Base-by-base conservation (phyloP, 139 green algal genomes). In the Chlorella sp. region DNA sequence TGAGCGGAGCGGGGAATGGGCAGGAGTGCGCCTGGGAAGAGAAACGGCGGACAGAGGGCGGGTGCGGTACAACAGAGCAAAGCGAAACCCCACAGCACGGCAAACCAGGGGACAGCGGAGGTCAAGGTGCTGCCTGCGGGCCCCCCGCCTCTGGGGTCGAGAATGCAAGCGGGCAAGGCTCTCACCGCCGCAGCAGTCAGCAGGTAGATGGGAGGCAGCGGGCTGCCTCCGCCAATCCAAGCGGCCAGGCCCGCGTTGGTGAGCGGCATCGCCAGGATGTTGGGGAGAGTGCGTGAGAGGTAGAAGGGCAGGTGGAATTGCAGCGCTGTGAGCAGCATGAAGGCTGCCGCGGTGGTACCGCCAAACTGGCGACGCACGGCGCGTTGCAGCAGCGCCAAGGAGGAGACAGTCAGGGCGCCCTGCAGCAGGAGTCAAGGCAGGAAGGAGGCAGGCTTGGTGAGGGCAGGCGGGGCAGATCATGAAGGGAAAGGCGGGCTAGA, bases 261-360 rank as follows among this genome's bases (percentile, higher is more conserved):
- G 1, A 97, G 69, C 24, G 88, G 90, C 32, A 97, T 85, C 4
- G 96, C 96, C 73, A 98, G 95, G 1, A 94, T 93, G 91, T 98
- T 98, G 57, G 96, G 97, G 37, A 98, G 94, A 11, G 92, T 86
- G 39, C 96, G 91, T 85, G 88, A 95, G 30, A 90, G 83, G 90
- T 98, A 98, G 90, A 97, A 98, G 32, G 93, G 91, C n/a, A 97
- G 73, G 91, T 98, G 96, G 91, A 98, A 98, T 91, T 98, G 95
- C 19, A 92, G n/a, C 37, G 75, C 83, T 1, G 87, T 94, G 12
- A 95, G n/a, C 48, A 94, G 48, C 24, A 94, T 30, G 36, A 96
- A 95, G 42, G 61, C 53, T 14, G 24, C 42, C 28, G 86, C 90
- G 0, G 86, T 83, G 37, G 26, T 22, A 40, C 5, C 5, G 12